phyloP scores from a whole-genome alignment of 2,329 filamentous ascomycete genomes.

The Hypoxylon sp. region DNA sequence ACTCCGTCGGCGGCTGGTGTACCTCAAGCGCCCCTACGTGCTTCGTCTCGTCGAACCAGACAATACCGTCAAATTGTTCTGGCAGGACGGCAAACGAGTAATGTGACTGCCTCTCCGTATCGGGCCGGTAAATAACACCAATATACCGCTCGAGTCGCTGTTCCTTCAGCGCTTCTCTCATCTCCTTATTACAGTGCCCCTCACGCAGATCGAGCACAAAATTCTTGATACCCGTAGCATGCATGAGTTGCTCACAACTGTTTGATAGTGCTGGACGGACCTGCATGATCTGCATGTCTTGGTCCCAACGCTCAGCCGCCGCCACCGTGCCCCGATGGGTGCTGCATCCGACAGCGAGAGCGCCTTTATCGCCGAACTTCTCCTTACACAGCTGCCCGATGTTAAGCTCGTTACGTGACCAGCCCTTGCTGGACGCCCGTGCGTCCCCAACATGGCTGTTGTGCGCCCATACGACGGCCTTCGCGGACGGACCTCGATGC shows the following conservation, averaged over 20 bases:
- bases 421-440: constrained; percentile 8
- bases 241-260: constrained; percentile 7
- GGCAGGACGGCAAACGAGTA: constrained; percentile 4
- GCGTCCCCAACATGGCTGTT: constrained; percentile 18
- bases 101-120: constrained; percentile 2
- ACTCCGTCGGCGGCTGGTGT: neutral
- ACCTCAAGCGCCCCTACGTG: constrained; percentile 1
- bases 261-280: neutral
- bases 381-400: constrained; percentile 13
- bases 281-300: neutral
- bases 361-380: neutral
- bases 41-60: constrained; percentile 14
- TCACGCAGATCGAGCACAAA: constrained; percentile 3
- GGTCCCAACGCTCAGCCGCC: neutral
- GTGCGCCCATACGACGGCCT: constrained; percentile 15
- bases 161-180: constrained; percentile 6
- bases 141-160: constrained; percentile 1
- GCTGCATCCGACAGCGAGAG: constrained; percentile 1
- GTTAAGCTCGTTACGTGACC: neutral
- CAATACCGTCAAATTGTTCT: constrained; percentile 2
- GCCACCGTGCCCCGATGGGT: constrained; percentile 1
- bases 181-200: neutral
- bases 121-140: constrained; percentile 1
- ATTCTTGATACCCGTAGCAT: neutral
- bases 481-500: neutral